Evolutionary conservation across 208 protist species (phyloP).

Genomic region (Crithidia bombi): DNA sequence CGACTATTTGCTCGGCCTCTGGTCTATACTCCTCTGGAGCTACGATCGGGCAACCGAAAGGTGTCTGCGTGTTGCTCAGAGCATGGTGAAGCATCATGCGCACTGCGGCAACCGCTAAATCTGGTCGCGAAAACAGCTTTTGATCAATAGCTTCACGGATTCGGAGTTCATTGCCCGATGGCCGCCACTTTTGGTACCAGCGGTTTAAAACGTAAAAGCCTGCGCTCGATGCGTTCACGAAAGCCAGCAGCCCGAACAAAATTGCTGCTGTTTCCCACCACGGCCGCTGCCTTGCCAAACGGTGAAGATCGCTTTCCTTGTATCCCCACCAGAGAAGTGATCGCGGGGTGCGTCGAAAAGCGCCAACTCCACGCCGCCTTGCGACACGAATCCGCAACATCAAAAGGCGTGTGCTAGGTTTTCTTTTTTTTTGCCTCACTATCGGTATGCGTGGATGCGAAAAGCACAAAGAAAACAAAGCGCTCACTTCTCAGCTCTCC

Average conservation of each 20-base stretch:
- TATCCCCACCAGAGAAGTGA: conserved; percentile 58
- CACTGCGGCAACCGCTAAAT: conserved; percentile 77
- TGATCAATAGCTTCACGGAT: conserved; percentile 61
- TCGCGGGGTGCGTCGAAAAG: conserved; percentile 22
- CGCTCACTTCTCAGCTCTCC: background rate
- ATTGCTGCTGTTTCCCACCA: conserved; percentile 87
- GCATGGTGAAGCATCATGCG: conserved; percentile 81
- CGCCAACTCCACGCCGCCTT: conserved; percentile 13
- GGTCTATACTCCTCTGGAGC: conserved; percentile 53
- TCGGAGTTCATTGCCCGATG: conserved; percentile 71
- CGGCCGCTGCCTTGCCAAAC: conserved; percentile 73
- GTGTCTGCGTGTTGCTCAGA: conserved; percentile 69
- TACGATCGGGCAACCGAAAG: conserved; percentile 86
- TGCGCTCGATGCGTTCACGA: conserved; percentile 67
- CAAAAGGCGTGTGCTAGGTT: background rate
- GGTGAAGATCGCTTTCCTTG: conserved; percentile 70
- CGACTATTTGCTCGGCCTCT: conserved; percentile 76
- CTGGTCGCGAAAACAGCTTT: conserved; percentile 78
- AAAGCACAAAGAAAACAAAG: background rate
- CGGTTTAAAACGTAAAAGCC: conserved; percentile 69
- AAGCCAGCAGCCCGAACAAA: conserved; percentile 66
- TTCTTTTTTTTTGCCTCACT: conserved; percentile 4
- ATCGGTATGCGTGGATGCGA: background rate
- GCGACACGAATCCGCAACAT: conserved; percentile 34
- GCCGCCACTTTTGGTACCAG: conserved; percentile 72